Evolutionary conservation across 2,329 filamentous ascomycete species (phyloP).

Genomic region (Paramyrothecium sp.): DNA sequence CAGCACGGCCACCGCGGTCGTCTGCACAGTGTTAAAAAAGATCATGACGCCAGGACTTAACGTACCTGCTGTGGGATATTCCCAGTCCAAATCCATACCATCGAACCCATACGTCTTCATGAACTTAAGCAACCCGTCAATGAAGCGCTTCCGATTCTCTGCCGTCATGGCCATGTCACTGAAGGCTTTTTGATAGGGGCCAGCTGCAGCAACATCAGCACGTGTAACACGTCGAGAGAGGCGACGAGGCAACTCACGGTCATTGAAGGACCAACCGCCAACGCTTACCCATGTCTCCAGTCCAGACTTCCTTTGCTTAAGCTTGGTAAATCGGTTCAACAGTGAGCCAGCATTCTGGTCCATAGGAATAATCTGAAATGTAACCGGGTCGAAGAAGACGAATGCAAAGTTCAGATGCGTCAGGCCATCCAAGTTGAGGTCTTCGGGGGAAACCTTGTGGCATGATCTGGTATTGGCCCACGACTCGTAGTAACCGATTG

Average conservation of each 20-base stretch:
- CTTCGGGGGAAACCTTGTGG: slow-evolving; percentile 5
- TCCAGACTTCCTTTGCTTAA: not conserved
- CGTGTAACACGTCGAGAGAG: too few species aligned
- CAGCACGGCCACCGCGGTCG: slow-evolving; percentile 31
- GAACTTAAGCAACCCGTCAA: slow-evolving; percentile 33
- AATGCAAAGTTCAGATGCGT: slow-evolving; percentile 35
- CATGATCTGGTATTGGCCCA: slow-evolving; percentile 15
- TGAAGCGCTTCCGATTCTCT: slow-evolving; percentile 30
- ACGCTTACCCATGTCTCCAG: not conserved
- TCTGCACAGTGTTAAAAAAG: slow-evolving; percentile 20
- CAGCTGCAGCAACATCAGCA: too few species aligned
- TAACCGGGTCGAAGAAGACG: slow-evolving; percentile 33
- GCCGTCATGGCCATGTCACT: slow-evolving; percentile 26
- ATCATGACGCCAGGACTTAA: slow-evolving; percentile 10
- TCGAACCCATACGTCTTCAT: slow-evolving; percentile 40
- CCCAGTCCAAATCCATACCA: slow-evolving; percentile 46
- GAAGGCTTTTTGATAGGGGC: slow-evolving; percentile 17
- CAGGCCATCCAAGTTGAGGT: slow-evolving; percentile 12
- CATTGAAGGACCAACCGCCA: not conserved
- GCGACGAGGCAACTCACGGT: not conserved
- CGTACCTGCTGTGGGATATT: slow-evolving; percentile 22
- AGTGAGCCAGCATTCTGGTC: not conserved
- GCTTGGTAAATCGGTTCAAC: slow-evolving; percentile 3
- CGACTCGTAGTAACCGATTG: slow-evolving; percentile 30
- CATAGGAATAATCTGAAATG: not conserved